Conservation (phyloP, 345 rosid genomes). For the Eucalyptus guilfoylei region DNA sequence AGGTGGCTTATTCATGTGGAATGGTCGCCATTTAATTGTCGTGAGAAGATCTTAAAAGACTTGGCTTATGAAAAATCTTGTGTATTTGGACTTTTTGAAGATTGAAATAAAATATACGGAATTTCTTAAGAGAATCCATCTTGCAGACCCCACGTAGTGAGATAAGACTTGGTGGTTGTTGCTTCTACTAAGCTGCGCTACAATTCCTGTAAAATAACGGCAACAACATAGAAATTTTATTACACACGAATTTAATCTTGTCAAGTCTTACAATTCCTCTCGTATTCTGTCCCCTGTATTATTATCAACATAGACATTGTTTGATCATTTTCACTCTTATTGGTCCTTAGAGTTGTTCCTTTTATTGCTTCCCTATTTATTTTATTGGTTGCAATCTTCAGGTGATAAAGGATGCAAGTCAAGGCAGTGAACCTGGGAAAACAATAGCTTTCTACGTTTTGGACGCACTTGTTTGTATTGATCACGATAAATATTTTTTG, state of each 20-base stretch:
- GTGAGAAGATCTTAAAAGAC: not conserved
- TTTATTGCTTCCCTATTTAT: not conserved
- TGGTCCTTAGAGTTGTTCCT: not conserved
- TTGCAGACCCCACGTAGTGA: not conserved
- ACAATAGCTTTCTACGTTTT: constrained; percentile 80
- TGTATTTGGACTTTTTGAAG: not conserved
- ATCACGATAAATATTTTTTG: constrained; percentile 77
- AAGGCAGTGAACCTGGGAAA: constrained; percentile 91
- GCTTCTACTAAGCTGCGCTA: not conserved
- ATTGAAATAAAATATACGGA: not conserved
- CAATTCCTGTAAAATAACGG: not conserved
- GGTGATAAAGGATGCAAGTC: constrained; percentile 83
- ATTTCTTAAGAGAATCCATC: not conserved
- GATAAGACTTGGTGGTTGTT: not conserved
- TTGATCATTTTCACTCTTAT: not conserved
- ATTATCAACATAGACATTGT: not conserved
- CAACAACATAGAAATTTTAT: not conserved
- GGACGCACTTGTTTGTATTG: constrained; percentile 75
- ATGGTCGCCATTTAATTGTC: not conserved
- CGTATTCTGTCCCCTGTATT: not conserved
- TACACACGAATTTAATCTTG: not conserved
- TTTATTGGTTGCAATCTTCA: constrained; percentile 1
- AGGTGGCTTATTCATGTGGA: not conserved
- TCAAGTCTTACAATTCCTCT: not conserved
- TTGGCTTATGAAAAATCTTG: not conserved